phyloP scores from a whole-genome alignment of 2,329 filamentous ascomycete genomes.

The Periglandula ipomoeae region DNA sequence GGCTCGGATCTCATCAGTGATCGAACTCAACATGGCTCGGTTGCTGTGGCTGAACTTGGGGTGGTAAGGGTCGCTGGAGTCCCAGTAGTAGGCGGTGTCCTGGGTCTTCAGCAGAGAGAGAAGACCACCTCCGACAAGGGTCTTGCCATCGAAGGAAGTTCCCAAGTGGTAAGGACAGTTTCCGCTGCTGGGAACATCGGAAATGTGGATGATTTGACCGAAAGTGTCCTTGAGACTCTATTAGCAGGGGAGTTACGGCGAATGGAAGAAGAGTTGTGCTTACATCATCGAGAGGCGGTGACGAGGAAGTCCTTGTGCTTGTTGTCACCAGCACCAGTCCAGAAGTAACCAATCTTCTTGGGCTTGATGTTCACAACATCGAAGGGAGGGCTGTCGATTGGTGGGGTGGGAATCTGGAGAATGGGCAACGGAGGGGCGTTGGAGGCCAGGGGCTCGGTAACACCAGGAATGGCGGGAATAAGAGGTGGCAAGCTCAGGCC shows the following conservation, averaged over 20 bases:
- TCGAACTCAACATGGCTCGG: conserved; percentile 47
- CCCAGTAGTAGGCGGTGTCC: conserved; percentile 55
- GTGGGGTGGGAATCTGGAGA: conserved; percentile 49
- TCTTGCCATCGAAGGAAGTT: conserved; percentile 45
- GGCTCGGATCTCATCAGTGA: conserved; percentile 53
- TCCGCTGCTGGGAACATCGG: conserved; percentile 48
- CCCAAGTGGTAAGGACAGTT: conserved; percentile 54
- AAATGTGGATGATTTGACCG: conserved; percentile 47
- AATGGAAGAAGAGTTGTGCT: conserved; percentile 10
- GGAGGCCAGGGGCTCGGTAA: conserved; percentile 45
- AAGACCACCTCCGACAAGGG: conserved; percentile 46
- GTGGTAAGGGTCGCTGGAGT: conserved; percentile 47
- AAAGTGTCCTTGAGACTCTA: conserved; percentile 41
- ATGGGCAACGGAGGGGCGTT: conserved; percentile 46
- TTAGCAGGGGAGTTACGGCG: neutral
- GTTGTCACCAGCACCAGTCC: conserved; percentile 52
- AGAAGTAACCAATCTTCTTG: conserved; percentile 59
- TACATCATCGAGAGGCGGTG: conserved; percentile 48
- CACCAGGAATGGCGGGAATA: conserved; percentile 49
- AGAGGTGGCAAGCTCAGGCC: conserved; percentile 39
- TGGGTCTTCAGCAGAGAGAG: conserved; percentile 50
- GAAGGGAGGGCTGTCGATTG: conserved; percentile 44
- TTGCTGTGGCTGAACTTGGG: conserved; percentile 52
- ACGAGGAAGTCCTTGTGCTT: conserved; percentile 50
- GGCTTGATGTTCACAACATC: conserved; percentile 45